A percentile compares a stretch with the other conserved stretches of the same genome.
Conservation (phyloP, 306 rosid genomes). For the Sophora flavescens region DNA sequence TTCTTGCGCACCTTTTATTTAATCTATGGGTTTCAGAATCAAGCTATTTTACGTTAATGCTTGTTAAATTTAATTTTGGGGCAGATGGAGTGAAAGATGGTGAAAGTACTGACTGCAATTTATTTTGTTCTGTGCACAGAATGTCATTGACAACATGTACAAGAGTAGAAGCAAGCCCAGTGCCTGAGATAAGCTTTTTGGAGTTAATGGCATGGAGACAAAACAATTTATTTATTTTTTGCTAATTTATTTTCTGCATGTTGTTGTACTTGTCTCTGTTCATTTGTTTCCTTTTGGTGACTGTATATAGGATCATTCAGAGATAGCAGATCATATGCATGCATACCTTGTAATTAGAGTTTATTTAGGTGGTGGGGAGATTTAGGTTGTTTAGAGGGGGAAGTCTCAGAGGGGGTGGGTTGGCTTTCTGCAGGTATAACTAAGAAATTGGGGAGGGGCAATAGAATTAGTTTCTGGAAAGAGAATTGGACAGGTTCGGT, state of each 20-base stretch:
- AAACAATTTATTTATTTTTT: conserved; percentile 29
- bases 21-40: neutral
- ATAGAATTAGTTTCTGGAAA: no score
- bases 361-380: neutral
- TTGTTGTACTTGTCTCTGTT: conserved; percentile 32
- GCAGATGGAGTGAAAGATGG: neutral
- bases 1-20: neutral
- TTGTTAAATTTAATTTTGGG: neutral
- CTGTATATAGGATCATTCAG: conserved; percentile 40
- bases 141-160: conserved; percentile 77
- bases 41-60: neutral
- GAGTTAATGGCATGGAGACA: conserved; percentile 33
- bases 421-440: no score
- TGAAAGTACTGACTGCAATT: conserved; percentile 41
- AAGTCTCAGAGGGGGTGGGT: no score
- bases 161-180: conserved; percentile 64
- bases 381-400: no score
- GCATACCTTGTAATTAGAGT: neutral
- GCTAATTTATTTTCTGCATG: conserved; percentile 26
- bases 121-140: conserved; percentile 53
- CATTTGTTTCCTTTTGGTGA: conserved; percentile 28
- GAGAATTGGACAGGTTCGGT: no score
- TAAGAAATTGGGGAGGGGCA: no score
- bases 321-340: neutral
- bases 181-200: conserved; percentile 48